Conservation (phyloP, 495 filamentous ascomycete genomes). For the Daldinia vernicosa region DNA sequence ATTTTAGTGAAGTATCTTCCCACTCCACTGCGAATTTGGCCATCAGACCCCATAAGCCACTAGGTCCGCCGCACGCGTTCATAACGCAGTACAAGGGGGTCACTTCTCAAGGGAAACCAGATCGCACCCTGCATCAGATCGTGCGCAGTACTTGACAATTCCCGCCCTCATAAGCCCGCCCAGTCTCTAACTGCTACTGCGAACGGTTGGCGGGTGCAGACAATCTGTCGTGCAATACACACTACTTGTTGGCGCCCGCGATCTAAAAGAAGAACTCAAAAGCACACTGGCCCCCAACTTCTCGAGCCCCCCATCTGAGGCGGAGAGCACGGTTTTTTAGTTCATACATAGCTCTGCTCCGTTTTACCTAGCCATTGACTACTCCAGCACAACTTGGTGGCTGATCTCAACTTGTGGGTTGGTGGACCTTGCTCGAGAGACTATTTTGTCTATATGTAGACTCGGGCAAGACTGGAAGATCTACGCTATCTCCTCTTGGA, state of each 20-base stretch:
- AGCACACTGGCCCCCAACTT: slow-evolving; percentile 33
- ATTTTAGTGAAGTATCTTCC: slow-evolving; percentile 40
- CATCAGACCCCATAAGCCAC: slow-evolving; percentile 32
- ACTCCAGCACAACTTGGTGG: slow-evolving; percentile 39
- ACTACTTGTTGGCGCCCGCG: slow-evolving; percentile 39
- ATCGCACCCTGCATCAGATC: slow-evolving; percentile 40
- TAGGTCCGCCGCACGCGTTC: slow-evolving; percentile 35
- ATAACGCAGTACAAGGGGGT: slow-evolving; percentile 22
- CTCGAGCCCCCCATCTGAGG: slow-evolving; percentile 28
- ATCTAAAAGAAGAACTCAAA: slow-evolving; percentile 37
- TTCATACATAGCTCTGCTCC: slow-evolving; percentile 34
- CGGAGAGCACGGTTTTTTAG: slow-evolving; percentile 40
- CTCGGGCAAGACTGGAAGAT: slow-evolving; percentile 31
- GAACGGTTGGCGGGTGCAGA: slow-evolving; percentile 29
- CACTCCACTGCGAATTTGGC: slow-evolving; percentile 29
- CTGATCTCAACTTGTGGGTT: slow-evolving; percentile 36
- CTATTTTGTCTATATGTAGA: slow-evolving; percentile 40
- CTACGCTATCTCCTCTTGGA: slow-evolving; percentile 39
- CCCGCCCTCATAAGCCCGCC: slow-evolving; percentile 22
- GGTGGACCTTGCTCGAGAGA: slow-evolving; percentile 33
- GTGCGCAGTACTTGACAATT: slow-evolving; percentile 29
- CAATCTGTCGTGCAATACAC: slow-evolving; percentile 40
- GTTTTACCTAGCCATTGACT: slow-evolving; percentile 33
- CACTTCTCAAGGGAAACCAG: slow-evolving; percentile 27
- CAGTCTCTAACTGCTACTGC: slow-evolving; percentile 14